Evolutionary conservation across 768 basidiomycete species (phyloP), one percentile per base, ranked within the genome.

Genomic region (Gymnopilus junonius): DNA sequence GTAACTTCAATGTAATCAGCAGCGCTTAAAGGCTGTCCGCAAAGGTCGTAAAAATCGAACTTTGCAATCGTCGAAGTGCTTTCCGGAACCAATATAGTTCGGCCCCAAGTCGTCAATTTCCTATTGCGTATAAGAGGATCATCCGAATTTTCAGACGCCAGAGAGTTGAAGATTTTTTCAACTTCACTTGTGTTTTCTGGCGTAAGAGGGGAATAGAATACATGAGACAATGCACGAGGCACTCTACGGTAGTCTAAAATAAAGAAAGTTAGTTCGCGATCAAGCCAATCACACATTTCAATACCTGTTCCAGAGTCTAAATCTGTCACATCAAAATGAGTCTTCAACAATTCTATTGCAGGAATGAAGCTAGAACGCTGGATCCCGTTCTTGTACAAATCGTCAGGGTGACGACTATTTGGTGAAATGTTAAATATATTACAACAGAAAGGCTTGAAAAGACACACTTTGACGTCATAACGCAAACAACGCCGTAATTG

Each of bases 321-420:
- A 75, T 98, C 95, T 0, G 92, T 93, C 14, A 99, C 90, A 51
- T 91, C 87, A 65, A 97, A 95, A 14, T 84, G 87, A 0, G 87
- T 77, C 79, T 97, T 98, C 67, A 99, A 85, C 29, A 99, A 83
- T 51, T 98, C 93, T 62, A 99, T 99, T 27, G 95, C 90, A 10
- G 97, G 97, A 48, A 98, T 72, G 78, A 99, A 99, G 70, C 94
- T 96, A 4, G 91, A 86, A 3, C 97, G 87, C 74, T 99, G 97
- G 43, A 99, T 97, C 0, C 97, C 97, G 66, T 99, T 99, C 85
- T 97, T 96, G 82, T 99, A 99, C 1, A 99, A 82, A 31, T 98
- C 94, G 70, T 98, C 92, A 2, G 97, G 97, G 73, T 97, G 95
- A 62, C 97, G 97, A 78, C 97, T 99, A 68, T 40, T 53, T 64